phyloP scores from a whole-genome alignment of 306 rosid genomes.

The Begonia loranthoides region DNA sequence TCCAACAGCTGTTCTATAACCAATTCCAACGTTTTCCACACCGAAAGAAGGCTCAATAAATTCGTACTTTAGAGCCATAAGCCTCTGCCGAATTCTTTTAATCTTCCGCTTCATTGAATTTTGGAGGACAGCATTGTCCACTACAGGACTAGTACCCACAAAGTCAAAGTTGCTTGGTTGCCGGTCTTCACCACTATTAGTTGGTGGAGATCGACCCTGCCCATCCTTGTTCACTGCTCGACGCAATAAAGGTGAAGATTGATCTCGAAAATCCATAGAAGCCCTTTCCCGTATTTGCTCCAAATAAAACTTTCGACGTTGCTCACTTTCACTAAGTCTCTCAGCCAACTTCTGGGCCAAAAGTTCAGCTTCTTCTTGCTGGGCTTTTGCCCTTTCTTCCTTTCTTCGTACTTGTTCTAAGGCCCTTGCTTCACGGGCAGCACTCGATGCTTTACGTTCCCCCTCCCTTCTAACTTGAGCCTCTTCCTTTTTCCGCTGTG shows the following conservation, averaged over 20 bases:
- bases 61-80: constrained; percentile 93
- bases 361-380: constrained; percentile 98
- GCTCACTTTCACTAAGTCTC: constrained; percentile 94
- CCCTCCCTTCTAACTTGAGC: constrained; percentile 95
- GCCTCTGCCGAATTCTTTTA: constrained; percentile 88
- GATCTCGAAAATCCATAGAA: constrained; percentile 95
- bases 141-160: constrained; percentile 40
- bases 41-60: constrained; percentile 63
- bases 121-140: constrained; percentile 46
- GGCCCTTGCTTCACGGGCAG: constrained; percentile 92
- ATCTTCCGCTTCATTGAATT: constrained; percentile 79
- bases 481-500: constrained; percentile 93
- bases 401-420: constrained; percentile 90
- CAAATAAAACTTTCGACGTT: constrained; percentile 81
- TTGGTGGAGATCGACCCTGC: constrained; percentile 51
- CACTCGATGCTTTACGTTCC: constrained; percentile 98
- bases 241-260: constrained; percentile 76
- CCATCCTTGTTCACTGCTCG: constrained; percentile 59
- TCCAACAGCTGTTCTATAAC: constrained; percentile 76
- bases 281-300: constrained; percentile 99
- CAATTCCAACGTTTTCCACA: constrained; percentile 79
- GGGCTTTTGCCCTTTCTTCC: constrained; percentile 97
- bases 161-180: constrained; percentile 41
- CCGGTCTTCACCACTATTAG: constrained; percentile 48
- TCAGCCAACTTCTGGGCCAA: constrained; percentile 95